Evolutionary conservation across 208 protist species (phyloP), one percentile per base, ranked within the genome.

Genomic region (Phytomonas sp.): DNA sequence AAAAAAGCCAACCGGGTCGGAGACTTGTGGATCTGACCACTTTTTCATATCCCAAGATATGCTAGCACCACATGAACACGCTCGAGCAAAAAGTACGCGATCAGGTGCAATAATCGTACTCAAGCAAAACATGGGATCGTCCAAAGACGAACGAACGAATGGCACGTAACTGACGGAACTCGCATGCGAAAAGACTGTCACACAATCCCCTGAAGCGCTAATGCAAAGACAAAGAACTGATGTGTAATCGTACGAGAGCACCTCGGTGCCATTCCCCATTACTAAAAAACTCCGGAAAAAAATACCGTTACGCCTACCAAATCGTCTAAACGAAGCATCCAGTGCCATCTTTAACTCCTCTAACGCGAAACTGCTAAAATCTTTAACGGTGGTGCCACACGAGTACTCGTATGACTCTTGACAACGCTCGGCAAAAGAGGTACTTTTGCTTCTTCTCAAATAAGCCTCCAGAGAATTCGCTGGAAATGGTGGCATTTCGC

Each of bases 221-320:
- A 80, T 72, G 37, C 80, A 80, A 64, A 95, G 64, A 66, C 80
- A 87, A 30, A 95, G 68, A 26, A 88, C 37, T 31, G 79, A 76
- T 6, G 85, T 83, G 72, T 81, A 94, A 66, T 94, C 88, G 64
- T 91, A 94, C 0, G 85, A 80, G 51, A 94, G 74, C 71, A 94
- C 87, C n/a, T 82, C 76, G 5, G 85, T 68, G 7, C 83, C 88
- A 34, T 66, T 61, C 23, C 88, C 88, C 23, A 67, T 68, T 13
- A 87, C 80, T 6, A 94, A 72, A 74, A 82, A 73, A 75, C 75
- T 62, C 5, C 70, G 76, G 68, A 80, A 87, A 43, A 71, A 73
- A 17, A 78, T 64, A 32, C 61, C 43, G 4, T 67, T 7, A 61
- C 60, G 26, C 51, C 76, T 34, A 11, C 63, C 60, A 30, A 71